Percentiles rank a stretch among this genome's conserved stretches.
Conservation (phyloP, 2,329 filamentous ascomycete species). For the Monosporascus sp. region DNA sequence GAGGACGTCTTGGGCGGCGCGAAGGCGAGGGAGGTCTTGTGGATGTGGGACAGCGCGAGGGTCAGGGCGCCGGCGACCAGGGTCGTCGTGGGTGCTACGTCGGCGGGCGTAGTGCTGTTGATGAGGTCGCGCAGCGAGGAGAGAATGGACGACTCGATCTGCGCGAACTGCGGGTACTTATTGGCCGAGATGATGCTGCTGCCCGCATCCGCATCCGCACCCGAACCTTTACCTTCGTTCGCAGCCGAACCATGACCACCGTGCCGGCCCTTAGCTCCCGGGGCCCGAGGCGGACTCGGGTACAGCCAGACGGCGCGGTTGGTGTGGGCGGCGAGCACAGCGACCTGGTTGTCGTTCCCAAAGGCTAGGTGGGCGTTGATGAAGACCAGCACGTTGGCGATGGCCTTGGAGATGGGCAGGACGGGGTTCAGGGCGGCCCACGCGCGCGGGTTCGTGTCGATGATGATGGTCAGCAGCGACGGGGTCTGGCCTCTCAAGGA, state of each 20-base stretch:
- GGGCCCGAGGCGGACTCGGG: slow-evolving; percentile 41
- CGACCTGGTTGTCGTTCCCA: slow-evolving; percentile 88
- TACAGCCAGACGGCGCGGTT: slow-evolving; percentile 88
- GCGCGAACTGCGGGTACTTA: slow-evolving; percentile 88
- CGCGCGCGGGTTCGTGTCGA: slow-evolving; percentile 95
- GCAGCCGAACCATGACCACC: slow-evolving; percentile 20
- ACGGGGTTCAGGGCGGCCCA: slow-evolving; percentile 74
- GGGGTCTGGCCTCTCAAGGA: slow-evolving; percentile 52
- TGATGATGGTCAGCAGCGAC: slow-evolving; percentile 81
- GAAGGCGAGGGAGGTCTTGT: slow-evolving; percentile 68
- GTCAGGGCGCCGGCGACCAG: slow-evolving; percentile 89
- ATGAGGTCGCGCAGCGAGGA: slow-evolving; percentile 70
- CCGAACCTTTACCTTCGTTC: not conserved
- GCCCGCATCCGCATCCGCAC: not conserved
- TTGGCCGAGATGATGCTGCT: slow-evolving; percentile 53
- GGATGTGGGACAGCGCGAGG: slow-evolving; percentile 82
- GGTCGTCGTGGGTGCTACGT: slow-evolving; percentile 71
- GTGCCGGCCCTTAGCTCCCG: slow-evolving; percentile 13
- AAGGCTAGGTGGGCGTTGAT: slow-evolving; percentile 94
- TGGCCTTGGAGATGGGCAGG: slow-evolving; percentile 74
- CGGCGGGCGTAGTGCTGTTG: slow-evolving; percentile 55
- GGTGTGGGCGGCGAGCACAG: slow-evolving; percentile 83
- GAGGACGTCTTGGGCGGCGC: slow-evolving; percentile 47
- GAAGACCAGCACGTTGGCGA: slow-evolving; percentile 89
- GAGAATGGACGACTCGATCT: slow-evolving; percentile 78